These are phyloP conservation scores for Puccinia coronata DNA, from an alignment of 1,284 basidiomycete species.

Conservation along the genomic window DNA sequence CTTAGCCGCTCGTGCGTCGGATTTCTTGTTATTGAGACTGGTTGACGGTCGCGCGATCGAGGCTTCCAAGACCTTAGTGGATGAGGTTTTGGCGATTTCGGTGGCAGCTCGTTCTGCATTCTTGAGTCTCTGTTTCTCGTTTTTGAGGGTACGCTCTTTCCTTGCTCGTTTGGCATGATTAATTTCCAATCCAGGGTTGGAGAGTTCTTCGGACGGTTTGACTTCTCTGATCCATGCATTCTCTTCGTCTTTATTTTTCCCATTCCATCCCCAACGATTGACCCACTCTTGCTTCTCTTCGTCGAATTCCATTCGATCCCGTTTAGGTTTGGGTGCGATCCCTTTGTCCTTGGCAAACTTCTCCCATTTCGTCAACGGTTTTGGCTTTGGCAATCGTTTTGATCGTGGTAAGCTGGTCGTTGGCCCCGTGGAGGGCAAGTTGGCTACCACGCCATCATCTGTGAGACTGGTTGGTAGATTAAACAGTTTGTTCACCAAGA, in stretches of 20 bases:
- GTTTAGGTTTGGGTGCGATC: conserved; percentile 72
- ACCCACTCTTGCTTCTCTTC: conserved; percentile 94
- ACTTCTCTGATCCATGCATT: conserved; percentile 78
- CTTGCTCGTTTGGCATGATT: conserved; percentile 69
- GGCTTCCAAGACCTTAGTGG: conserved; percentile 34
- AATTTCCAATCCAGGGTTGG: conserved; percentile 49
- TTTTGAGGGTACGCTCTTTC: conserved; percentile 79
- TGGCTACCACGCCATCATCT: conserved; percentile 78
- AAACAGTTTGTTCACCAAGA: conserved; percentile 78
- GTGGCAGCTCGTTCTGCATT: conserved; percentile 70
- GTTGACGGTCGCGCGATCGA: conserved; percentile 54
- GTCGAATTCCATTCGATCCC: conserved; percentile 86
- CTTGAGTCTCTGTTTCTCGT: conserved; percentile 75
- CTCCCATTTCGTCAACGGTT: conserved; percentile 95
- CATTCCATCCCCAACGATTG: conserved; percentile 77
- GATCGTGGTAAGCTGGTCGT: conserved; percentile 78
- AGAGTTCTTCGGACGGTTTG: conserved; percentile 34
- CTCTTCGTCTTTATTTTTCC: conserved; percentile 82
- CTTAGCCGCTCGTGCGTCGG: conserved; percentile 51
- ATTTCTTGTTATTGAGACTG: conserved; percentile 52
- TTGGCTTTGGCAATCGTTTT: conserved; percentile 89
- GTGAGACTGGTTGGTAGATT: conserved; percentile 74
- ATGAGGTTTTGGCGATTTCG: conserved; percentile 52
- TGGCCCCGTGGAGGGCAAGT: conserved; percentile 69
- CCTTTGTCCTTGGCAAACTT: conserved; percentile 91